Conservation (phyloP, 108 stramenopile species). For the Hondaea fermentalgiana region DNA sequence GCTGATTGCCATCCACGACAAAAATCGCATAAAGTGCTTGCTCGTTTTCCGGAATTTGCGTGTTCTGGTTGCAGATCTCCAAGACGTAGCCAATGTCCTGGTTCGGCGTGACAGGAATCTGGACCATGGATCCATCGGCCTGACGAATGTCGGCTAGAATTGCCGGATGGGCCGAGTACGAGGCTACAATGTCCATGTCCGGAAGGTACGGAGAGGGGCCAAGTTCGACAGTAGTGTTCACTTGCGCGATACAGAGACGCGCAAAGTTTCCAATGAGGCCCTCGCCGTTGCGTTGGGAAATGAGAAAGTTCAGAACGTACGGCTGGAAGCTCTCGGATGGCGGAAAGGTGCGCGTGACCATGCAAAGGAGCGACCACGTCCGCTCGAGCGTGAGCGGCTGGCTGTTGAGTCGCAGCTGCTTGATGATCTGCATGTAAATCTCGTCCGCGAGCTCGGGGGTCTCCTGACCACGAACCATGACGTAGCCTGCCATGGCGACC, state of each 20-base stretch:
- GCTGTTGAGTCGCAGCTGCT: constrained; percentile 53
- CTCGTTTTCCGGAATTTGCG: background rate
- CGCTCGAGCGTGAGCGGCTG: constrained; percentile 38
- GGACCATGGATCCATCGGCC: constrained; percentile 45
- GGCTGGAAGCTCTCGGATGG: constrained; percentile 52
- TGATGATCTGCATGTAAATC: constrained; percentile 53
- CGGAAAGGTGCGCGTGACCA: constrained; percentile 56
- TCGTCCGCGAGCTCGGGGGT: constrained; percentile 49
- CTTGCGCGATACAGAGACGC: constrained; percentile 42
- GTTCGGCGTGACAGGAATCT: constrained; percentile 56
- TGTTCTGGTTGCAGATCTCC: constrained; percentile 48
- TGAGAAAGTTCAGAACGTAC: constrained; percentile 53
- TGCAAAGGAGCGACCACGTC: constrained; percentile 62
- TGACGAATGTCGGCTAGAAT: constrained; percentile 53
- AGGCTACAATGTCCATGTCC: constrained; percentile 49
- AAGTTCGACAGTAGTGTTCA: constrained; percentile 47
- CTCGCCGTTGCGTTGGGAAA: constrained; percentile 31
- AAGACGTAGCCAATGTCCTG: constrained; percentile 54
- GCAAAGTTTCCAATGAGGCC: constrained; percentile 52
- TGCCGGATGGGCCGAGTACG: constrained; percentile 59
- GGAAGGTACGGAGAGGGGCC: constrained; percentile 52
- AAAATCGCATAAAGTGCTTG: background rate
- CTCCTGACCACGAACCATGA: constrained; percentile 53
- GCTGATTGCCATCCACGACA: background rate
- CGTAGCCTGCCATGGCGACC: constrained; percentile 56